Percentiles rank a stretch among this genome's conserved stretches.
Evolutionary conservation across 441 rosid genomes (phyloP).

Genomic region (Aquilaria agallochum): DNA sequence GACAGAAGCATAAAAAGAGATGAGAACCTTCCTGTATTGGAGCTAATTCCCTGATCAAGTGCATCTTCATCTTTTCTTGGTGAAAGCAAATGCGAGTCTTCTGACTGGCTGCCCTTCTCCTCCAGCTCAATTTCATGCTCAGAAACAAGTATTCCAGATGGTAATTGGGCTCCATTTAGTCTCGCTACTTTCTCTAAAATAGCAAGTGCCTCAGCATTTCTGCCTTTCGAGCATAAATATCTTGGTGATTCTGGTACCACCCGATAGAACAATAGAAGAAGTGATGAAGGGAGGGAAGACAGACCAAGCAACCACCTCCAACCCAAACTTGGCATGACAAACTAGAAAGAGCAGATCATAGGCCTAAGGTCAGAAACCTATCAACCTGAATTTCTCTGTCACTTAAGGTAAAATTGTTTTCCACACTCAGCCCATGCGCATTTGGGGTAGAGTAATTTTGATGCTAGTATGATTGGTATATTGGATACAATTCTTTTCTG

Average conservation of each 20-base stretch:
- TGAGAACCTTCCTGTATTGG: constrained; percentile 36
- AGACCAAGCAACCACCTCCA: constrained; percentile 89
- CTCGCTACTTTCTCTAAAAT: constrained; percentile 60
- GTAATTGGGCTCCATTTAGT: constrained; percentile 45
- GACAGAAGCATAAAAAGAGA: constrained; percentile 62
- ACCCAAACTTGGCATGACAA: constrained; percentile 67
- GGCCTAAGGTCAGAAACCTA: neutral
- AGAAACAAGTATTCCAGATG: constrained; percentile 53
- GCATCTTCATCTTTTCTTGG: constrained; percentile 18
- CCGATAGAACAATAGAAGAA: constrained; percentile 54
- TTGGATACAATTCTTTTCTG: no score
- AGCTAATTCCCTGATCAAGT: constrained; percentile 22
- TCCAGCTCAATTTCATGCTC: constrained; percentile 48
- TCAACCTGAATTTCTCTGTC: neutral
- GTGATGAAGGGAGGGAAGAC: constrained; percentile 65
- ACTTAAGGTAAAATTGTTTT: neutral
- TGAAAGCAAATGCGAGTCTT: constrained; percentile 37
- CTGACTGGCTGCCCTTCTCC: constrained; percentile 30
- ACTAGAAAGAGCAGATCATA: constrained; percentile 31
- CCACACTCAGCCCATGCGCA: neutral
- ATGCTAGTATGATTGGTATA: no score
- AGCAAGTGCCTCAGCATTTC: constrained; percentile 42
- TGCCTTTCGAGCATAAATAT: constrained; percentile 59
- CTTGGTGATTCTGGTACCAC: constrained; percentile 75
- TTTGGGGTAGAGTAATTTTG: no score